Base-by-base conservation (phyloP, 176 grass and related monocot species). In the Rhynchospora breviuscula region DNA sequence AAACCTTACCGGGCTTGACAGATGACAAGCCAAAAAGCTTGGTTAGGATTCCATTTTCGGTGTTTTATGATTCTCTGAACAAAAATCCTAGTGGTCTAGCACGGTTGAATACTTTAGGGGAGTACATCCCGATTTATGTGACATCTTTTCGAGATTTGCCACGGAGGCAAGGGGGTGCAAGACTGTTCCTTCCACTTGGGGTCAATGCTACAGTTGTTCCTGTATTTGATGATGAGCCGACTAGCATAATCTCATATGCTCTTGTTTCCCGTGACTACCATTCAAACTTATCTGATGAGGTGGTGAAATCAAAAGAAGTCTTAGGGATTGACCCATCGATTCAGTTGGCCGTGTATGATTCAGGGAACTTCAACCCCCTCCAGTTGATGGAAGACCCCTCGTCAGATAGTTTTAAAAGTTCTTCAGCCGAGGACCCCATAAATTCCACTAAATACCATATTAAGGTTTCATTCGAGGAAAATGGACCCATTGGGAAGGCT, bases 201-300 rank as follows among this genome's bases (percentile, higher is more conserved):
- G 86, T 81, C 54, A 90, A 93, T 85, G 86, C 87, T 80, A 87
- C 88, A 80, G 89, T 93, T 78, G 93, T 95, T 76, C 96, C 96
- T 61, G 89, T 98, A 52, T 95, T 93, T 93, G 93, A 93, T 86
- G 96, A 98, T 85, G 96, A 98, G 60, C 96, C 93, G 11, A 98
- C 93, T 21, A 98, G 96, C 85, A 86, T 91, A 71, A 98, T 98
- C 84, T 88, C 93, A 5, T 95, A 98, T 84, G 93, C 86, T 46
- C 96, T 98, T 83, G 88, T 95, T 86, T 92, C 91, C 81, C 82
- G 80, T 58, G 86, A 91, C 78, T 95, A 98, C 71, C 90, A 75
- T 83, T 85, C 85, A 58, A 89, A 98, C 54, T 77, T 90, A 82
- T 91, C 86, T 10, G 92, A 90, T 43, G 90, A 91, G 31, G 72